Evolutionary conservation across 257 asterid genomes (phyloP), one percentile per base, ranked within the genome.

Genomic region (Solanum chiquidenum): DNA sequence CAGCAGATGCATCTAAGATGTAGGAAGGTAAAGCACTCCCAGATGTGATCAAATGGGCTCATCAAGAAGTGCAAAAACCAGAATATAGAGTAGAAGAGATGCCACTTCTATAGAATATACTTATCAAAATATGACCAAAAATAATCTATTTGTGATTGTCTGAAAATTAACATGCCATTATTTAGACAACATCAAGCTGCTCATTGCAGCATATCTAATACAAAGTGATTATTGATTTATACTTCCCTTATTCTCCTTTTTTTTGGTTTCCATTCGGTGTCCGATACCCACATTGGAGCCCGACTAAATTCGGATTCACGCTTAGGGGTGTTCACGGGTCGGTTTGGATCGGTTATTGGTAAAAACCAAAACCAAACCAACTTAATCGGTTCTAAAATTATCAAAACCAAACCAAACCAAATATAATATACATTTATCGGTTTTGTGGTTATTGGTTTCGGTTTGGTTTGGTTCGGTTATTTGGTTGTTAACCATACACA

Each of bases 1-100:
- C 91, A 42, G 89, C 90, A 20, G 94, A 93, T 62, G 91, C 92
- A 86, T 90, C 91, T 33, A 91, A 91, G 92, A 91, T 90, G 88
- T 90, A 91, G 91, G 62, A 86, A 16, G 37, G 49, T 13, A 14
- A 35, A n/a, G 6, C 37, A 66, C 10, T 27, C 68, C 18, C 9
- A 46, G 68, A 27, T 80, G 68, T 44, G 85, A 80, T 46, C 68
- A 16, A 80, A 80, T 16, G 68, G 85, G 46, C 85, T 80, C 85
- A 27, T 46, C 64, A 49, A 27, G 64, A 80, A 49, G 68, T 27
- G 68, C 85, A 80, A 46, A 80, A 80, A 27, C 68, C 16, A 16
- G 27, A 44, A 46, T 31, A 80, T 44, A 44, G 27, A 79, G 25
- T 79, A 79, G n/a, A 79, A 79, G 27, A 79, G 14, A 44, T 79